Evolutionary conservation across 495 filamentous ascomycete genomes (phyloP), one percentile per base, ranked within the genome.

Genomic region (Neurospora discreta): DNA sequence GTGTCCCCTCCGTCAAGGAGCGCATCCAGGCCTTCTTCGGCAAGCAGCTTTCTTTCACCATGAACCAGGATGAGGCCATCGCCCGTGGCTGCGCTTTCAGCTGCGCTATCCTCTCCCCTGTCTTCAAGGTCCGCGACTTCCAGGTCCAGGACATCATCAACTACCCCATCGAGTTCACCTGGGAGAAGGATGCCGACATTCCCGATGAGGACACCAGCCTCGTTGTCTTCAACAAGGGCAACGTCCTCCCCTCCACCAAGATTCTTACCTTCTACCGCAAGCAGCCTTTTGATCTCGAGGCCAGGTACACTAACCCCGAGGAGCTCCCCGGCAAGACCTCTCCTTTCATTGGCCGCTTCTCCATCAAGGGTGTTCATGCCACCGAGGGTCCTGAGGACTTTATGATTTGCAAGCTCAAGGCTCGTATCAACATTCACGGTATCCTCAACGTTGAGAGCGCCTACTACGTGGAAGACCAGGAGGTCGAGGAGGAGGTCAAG

Each of bases 321-420:
- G 78, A 82, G 44, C 88, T 99, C n/a, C 95, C 95, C 65, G 95
- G 95, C 77, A 95, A 93, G 88, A 87, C 91, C 73, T 91, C 92
- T 72, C 91, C 95, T 69, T 98, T 95, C 90, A 97, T 99, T 76
- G 95, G 95, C 70, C 88, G 92, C 71, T 99, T 99, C 84, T 95
- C 93, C 30, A 91, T 97, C 79, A 97, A 97, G 88, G 89, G 89
- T 36, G 93, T 97, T 75, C 89, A 94, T 84, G 89, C 92, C 39
- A 76, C 78, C 69, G 91, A 93, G 79, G 85, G 88, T 70, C 93
- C 96, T 74, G 91, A 95, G 68, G 93, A 97, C 77, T 97, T 97
- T 81, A 97, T 97, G 93, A 97, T 99, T 77, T 99, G 95, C 90
- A 99, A 99, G 86, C 90, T 99, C 71, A 99, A 99, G 89, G 96